phyloP scores from a whole-genome alignment of 2,329 filamentous ascomycete genomes.

The Ophiostoma piceae region DNA sequence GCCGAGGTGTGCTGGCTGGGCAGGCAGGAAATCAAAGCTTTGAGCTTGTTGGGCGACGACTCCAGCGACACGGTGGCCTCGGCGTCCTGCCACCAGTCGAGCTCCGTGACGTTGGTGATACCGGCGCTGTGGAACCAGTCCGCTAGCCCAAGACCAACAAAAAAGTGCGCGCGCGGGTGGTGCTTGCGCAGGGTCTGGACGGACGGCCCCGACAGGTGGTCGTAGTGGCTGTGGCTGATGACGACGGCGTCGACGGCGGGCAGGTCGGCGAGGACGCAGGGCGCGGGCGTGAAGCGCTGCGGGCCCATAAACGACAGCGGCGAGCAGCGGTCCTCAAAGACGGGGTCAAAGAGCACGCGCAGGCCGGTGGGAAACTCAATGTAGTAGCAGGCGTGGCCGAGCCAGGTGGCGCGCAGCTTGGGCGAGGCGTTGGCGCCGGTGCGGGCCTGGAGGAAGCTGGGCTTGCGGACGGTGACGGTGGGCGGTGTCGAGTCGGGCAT shows the following conservation, averaged over 20 bases:
- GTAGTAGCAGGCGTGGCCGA: conserved; percentile 91
- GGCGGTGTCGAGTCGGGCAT: conserved; percentile 59
- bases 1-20: conserved; percentile 80
- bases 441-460: conserved; percentile 60
- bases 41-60: conserved; percentile 43
- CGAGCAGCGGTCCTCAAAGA: conserved; percentile 82
- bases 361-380: conserved; percentile 83
- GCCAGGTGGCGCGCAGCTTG: conserved; percentile 77
- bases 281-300: conserved; percentile 70
- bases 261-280: conserved; percentile 72
- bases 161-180: conserved; percentile 78
- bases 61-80: conserved; percentile 57
- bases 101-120: conserved; percentile 72
- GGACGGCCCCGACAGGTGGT: conserved; percentile 76
- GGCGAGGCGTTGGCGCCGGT: neutral
- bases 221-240: conserved; percentile 89
- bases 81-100: conserved; percentile 92
- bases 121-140: conserved; percentile 71
- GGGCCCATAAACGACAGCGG: conserved; percentile 66
- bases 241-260: conserved; percentile 71
- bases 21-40: conserved; percentile 68
- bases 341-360: conserved; percentile 86
- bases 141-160: conserved; percentile 77
- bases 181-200: conserved; percentile 63
- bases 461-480: conserved; percentile 61